These are phyloP conservation scores for Chaetomium olivaceum DNA, from an alignment of 2,329 filamentous ascomycete genomes.

Conservation along the genomic window DNA sequence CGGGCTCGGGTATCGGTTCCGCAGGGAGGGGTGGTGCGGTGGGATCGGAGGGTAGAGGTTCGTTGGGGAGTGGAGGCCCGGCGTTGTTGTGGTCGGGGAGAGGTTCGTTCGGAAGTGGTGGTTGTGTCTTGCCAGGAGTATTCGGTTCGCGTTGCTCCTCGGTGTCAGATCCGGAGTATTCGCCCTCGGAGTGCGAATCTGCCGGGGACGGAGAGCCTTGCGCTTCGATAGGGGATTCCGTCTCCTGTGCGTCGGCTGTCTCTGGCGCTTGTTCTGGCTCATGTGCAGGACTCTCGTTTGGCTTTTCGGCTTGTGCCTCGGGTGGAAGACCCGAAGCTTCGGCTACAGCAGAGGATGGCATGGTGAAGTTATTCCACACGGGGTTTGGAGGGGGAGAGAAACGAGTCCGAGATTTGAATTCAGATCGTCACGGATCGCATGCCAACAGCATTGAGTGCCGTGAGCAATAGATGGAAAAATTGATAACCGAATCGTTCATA, in stretches of 20 bases:
- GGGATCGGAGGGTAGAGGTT: constrained; percentile 27
- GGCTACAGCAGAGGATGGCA: constrained; percentile 4
- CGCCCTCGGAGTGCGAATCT: constrained; percentile 18
- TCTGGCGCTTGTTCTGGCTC: background rate
- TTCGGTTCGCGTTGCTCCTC: background rate
- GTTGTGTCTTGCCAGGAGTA: constrained; percentile 3
- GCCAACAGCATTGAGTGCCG: background rate
- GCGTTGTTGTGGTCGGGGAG: constrained; percentile 14
- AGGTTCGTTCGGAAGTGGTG: constrained; percentile 19
- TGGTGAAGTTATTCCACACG: constrained; percentile 8
- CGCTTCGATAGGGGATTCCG: background rate
- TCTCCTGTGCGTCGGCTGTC: background rate
- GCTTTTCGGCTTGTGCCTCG: background rate
- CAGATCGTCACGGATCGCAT: constrained; percentile 1
- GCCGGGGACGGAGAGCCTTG: constrained; percentile 3
- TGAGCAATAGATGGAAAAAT: background rate
- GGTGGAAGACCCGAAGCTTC: constrained; percentile 10
- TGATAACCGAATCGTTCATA: background rate
- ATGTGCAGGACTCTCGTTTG: background rate
- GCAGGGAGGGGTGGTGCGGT: constrained; percentile 44
- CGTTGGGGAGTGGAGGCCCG: constrained; percentile 30
- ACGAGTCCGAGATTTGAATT: background rate
- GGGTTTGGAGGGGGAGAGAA: background rate
- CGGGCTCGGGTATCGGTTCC: constrained; percentile 47
- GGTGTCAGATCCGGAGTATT: constrained; percentile 21